Conservation (phyloP, 2,329 filamentous ascomycete species). For the Colletotrichum sp. region DNA sequence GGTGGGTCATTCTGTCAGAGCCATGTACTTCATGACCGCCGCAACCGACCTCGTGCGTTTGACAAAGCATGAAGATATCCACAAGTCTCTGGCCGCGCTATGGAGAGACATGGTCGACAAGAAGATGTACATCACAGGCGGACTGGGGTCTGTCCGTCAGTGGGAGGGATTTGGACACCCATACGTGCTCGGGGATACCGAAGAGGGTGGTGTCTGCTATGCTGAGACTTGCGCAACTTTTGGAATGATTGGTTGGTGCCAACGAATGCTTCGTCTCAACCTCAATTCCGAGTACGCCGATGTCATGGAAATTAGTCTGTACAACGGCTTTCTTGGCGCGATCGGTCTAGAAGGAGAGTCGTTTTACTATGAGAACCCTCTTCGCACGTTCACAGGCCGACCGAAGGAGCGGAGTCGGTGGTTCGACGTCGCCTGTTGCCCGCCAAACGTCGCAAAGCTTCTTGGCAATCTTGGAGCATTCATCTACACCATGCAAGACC, state of each 20-base stretch:
- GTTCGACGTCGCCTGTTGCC: slow-evolving; percentile 4
- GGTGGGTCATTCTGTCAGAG: slow-evolving; percentile 64
- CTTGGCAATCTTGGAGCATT: neutral
- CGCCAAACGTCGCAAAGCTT: neutral
- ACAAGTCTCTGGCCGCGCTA: slow-evolving; percentile 46
- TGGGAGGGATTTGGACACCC: neutral
- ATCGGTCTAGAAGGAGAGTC: neutral
- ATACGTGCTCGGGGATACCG: neutral
- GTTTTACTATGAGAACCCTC: slow-evolving; percentile 6
- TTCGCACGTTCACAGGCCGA: neutral
- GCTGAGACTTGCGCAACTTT: slow-evolving; percentile 6
- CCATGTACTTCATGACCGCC: slow-evolving; percentile 64
- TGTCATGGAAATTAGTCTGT: neutral
- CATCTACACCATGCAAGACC: neutral
- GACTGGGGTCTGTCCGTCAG: slow-evolving; percentile 51
- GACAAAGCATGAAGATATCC: slow-evolving; percentile 31
- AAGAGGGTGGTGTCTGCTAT: neutral
- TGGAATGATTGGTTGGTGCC: neutral
- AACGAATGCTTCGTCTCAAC: neutral
- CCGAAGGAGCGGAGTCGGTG: neutral
- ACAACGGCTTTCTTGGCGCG: neutral
- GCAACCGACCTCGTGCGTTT: slow-evolving; percentile 55
- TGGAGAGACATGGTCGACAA: slow-evolving; percentile 66
- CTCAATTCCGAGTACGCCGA: neutral
- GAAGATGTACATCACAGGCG: slow-evolving; percentile 68